These are phyloP conservation scores for Cladosporium sp. DNA, from an alignment of 2,329 filamentous ascomycete species.

Conservation along the genomic window DNA sequence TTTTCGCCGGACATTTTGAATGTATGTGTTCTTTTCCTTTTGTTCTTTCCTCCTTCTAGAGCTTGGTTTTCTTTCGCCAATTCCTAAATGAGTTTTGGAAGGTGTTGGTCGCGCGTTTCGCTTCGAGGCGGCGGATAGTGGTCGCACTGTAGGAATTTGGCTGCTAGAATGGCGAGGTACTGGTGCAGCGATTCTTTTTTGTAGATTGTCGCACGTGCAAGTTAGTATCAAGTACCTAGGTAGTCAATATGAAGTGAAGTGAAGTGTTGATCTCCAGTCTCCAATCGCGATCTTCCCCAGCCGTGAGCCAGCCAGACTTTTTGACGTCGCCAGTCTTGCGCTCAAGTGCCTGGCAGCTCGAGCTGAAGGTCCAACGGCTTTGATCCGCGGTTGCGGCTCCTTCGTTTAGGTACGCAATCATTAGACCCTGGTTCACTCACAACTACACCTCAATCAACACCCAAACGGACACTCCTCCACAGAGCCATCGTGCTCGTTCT, in stretches of 20 bases:
- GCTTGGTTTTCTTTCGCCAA: background rate
- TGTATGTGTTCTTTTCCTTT: background rate
- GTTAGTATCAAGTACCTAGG: too few relatives aligned
- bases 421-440: conserved; percentile 1
- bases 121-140: background rate
- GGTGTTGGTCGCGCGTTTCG: background rate
- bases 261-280: background rate
- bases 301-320: background rate
- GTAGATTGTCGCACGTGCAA: background rate
- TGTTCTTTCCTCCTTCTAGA: background rate
- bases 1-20: conserved; percentile 80
- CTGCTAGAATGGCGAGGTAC: too few relatives aligned
- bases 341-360: background rate
- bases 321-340: background rate
- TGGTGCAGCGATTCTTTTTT: background rate
- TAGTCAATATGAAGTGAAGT: background rate
- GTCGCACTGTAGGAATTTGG: too few relatives aligned
- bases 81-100: background rate
- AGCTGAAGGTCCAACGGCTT: background rate
- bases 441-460: background rate
- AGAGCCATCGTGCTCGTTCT: background rate
- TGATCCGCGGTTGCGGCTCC: background rate
- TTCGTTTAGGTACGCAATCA: background rate
- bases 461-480: too few relatives aligned
- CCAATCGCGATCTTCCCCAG: conserved; percentile 7